Conservation (phyloP, 1,284 basidiomycete genomes). For the Ustilago lituana region DNA sequence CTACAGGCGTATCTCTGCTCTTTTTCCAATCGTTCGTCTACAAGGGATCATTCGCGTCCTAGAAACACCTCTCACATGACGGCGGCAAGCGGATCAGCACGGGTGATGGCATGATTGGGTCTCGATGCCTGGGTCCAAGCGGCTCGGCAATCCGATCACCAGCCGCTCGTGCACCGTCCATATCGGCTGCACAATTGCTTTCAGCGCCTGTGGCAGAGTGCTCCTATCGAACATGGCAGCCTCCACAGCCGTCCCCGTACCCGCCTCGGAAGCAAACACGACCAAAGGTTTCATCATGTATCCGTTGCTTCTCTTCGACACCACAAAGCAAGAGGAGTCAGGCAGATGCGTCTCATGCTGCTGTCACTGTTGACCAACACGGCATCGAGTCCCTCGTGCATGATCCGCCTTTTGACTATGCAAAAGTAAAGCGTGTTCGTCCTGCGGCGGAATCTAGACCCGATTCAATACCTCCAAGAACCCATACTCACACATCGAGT, state of each 20-base stretch:
- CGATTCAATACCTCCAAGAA: neutral
- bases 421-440: conserved; percentile 27
- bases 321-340: neutral
- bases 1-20: no score
- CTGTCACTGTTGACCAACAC: conserved; percentile 13
- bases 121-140: conserved; percentile 33
- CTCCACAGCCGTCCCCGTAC: conserved; percentile 2
- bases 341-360: neutral
- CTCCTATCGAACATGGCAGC: conserved; percentile 27
- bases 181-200: neutral
- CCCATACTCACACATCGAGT: neutral
- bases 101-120: conserved; percentile 45
- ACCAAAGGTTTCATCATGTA: neutral
- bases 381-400: conserved; percentile 21
- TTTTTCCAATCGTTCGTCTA: no score
- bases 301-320: conserved; percentile 12
- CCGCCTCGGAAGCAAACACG: neutral
- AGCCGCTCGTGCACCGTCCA: conserved; percentile 12
- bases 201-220: conserved; percentile 27
- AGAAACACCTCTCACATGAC: conserved; percentile 11
- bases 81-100: conserved; percentile 5
- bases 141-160: conserved; percentile 20
- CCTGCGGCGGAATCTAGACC: conserved; percentile 4
- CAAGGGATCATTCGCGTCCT: no score
- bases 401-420: conserved; percentile 15